Evolutionary conservation across 331 rosid genomes (phyloP).

Genomic region (Malus hybrid): DNA sequence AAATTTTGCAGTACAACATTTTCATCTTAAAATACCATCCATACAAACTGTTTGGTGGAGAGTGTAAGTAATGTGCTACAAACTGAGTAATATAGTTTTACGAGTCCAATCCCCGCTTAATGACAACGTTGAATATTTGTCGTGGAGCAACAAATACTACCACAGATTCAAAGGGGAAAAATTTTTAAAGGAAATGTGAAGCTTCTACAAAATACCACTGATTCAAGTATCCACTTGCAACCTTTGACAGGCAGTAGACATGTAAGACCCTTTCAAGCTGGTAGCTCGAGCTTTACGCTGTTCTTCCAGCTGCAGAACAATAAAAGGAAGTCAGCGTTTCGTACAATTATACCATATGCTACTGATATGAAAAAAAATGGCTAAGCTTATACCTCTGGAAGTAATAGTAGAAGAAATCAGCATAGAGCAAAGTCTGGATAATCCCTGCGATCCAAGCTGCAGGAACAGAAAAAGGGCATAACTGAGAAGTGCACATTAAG

Average conservation of each 20-base stretch:
- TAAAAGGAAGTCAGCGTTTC: constrained; percentile 1
- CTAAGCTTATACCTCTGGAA: constrained; percentile 54
- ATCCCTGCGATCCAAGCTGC: constrained; percentile 88
- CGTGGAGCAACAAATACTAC: neutral
- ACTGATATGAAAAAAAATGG: neutral
- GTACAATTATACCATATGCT: neutral
- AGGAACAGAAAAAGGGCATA: neutral
- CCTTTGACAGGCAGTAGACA: neutral
- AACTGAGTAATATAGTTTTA: neutral
- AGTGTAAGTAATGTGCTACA: neutral
- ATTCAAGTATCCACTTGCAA: neutral
- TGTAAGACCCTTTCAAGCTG: constrained; percentile 44
- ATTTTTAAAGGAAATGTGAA: neutral
- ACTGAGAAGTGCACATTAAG: neutral
- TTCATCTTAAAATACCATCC: neutral
- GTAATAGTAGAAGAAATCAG: constrained; percentile 87
- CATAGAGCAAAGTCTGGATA: constrained; percentile 73
- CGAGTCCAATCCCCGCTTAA: neutral
- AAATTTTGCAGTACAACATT: neutral
- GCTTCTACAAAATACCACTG: neutral
- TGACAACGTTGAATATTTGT: neutral
- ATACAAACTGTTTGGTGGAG: neutral
- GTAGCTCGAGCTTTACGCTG: constrained; percentile 67
- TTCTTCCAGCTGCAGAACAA: constrained; percentile 77
- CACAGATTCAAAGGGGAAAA: neutral